Conservation (phyloP, 1,284 basidiomycete species). For the Irpex rosettiformis region DNA sequence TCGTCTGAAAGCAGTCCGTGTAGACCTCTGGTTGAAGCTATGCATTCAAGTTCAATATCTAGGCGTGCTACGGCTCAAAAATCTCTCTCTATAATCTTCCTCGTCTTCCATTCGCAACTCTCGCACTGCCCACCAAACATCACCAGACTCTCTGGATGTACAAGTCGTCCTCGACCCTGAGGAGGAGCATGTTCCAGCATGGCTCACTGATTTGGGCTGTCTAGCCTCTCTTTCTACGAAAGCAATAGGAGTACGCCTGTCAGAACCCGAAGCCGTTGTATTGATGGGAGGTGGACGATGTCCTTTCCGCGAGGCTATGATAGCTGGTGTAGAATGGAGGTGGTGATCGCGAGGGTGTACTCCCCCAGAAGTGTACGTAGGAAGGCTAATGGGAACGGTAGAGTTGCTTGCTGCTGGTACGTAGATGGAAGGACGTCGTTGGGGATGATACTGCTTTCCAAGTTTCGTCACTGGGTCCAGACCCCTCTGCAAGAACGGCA, state of each 20-base stretch:
- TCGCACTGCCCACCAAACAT: neutral
- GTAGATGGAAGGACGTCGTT: neutral
- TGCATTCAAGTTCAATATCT: neutral
- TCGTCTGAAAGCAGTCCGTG: too few species aligned
- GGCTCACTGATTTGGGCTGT: neutral
- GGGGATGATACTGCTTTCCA: neutral
- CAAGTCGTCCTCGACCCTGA: neutral
- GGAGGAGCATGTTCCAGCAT: neutral
- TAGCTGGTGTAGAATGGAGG: neutral
- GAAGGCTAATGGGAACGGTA: neutral
- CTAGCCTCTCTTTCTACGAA: neutral
- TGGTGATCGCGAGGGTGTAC: neutral
- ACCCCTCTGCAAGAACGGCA: neutral
- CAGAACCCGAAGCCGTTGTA: neutral
- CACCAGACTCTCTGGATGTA: neutral
- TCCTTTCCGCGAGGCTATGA: neutral
- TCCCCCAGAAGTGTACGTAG: neutral
- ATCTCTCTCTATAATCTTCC: neutral
- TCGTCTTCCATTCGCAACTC: neutral
- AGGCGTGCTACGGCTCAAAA: neutral
- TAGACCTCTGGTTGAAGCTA: too few species aligned
- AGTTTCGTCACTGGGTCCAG: neutral
- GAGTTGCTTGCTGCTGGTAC: neutral
- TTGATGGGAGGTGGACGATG: neutral
- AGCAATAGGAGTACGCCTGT: neutral